Conservation (phyloP, 2,329 filamentous ascomycete species). For the Chaetothyriales sp. region DNA sequence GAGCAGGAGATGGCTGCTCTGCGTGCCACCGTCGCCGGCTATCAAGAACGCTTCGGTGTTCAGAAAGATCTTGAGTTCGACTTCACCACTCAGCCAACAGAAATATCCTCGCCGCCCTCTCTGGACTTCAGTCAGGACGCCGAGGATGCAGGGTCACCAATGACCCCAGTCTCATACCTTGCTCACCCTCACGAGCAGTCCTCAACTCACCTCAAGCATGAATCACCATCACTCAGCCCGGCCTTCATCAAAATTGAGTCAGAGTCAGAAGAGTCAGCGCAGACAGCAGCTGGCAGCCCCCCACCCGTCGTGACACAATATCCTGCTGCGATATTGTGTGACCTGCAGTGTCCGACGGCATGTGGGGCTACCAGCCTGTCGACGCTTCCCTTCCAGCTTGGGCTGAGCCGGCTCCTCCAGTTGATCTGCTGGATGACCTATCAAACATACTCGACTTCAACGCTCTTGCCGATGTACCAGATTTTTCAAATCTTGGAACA, state of each 20-base stretch:
- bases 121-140: constrained; percentile 2
- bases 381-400: constrained; percentile 24
- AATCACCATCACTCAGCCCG: constrained; percentile 14
- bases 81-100: constrained; percentile 1
- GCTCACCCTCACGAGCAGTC: constrained; percentile 15
- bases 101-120: constrained; percentile 4
- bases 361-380: constrained; percentile 36
- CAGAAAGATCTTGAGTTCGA: constrained; percentile 9
- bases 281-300: constrained; percentile 9
- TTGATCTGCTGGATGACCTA: constrained; percentile 54
- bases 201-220: constrained; percentile 9
- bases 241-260: constrained; percentile 14
- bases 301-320: constrained; percentile 70
- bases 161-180: constrained; percentile 28
- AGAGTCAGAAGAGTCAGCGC: constrained; percentile 30
- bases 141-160: neutral
- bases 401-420: constrained; percentile 32
- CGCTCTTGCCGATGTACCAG: constrained; percentile 48
- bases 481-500: constrained; percentile 64
- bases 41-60: constrained; percentile 33
- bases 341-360: constrained; percentile 99
- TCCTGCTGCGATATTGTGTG: constrained; percentile 99
- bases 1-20: constrained; percentile 60
- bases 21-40: constrained; percentile 45
- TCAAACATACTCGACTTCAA: constrained; percentile 44